These are phyloP conservation scores for Falciphora oryzae DNA, from an alignment of 2,329 filamentous ascomycete species.

Conservation along the genomic window DNA sequence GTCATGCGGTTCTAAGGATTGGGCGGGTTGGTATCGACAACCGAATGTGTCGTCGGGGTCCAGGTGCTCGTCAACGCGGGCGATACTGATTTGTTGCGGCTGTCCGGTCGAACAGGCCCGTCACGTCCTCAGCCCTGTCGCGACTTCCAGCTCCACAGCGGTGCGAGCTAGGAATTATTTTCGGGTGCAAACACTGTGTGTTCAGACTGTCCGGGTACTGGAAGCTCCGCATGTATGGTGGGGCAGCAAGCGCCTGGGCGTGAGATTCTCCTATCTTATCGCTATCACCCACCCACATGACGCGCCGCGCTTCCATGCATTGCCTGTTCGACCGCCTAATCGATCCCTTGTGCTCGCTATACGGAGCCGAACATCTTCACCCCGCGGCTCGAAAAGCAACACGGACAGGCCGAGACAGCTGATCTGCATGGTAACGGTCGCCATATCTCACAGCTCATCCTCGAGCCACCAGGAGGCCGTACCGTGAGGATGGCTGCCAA, in stretches of 20 bases:
- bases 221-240: not conserved
- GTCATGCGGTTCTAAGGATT: not conserved
- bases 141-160: not conserved
- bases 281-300: not conserved
- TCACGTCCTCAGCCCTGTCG: not conserved
- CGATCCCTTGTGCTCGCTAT: too few relatives aligned
- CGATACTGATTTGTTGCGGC: not conserved
- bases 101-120: not conserved
- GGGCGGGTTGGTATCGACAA: not conserved
- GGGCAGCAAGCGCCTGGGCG: not conserved
- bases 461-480: not conserved
- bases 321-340: not conserved
- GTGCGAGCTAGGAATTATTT: not conserved
- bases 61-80: not conserved
- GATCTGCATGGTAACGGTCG: not conserved
- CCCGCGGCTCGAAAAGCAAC: not conserved
- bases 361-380: not conserved
- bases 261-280: not conserved
- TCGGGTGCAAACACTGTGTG: not conserved
- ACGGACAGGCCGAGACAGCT: not conserved
- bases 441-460: not conserved
- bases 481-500: constrained; percentile 45
- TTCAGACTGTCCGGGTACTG: not conserved
- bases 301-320: not conserved
- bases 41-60: not conserved